These are phyloP conservation scores for Globisporangium barbulae DNA, from an alignment of 352 stramenopile species.

Conservation along the genomic window DNA sequence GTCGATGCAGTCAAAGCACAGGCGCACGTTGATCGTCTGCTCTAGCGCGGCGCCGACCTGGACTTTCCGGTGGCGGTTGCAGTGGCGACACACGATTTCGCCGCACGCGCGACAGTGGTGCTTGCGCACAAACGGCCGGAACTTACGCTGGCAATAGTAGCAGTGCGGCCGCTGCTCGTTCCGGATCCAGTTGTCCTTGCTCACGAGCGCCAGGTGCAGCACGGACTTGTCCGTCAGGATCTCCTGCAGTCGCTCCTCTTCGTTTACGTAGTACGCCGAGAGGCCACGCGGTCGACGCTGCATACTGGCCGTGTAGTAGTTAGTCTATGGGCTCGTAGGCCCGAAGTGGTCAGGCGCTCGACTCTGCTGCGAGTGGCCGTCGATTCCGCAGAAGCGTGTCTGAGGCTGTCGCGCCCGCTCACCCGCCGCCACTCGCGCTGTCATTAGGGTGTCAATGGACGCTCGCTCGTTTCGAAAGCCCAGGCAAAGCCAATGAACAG, in stretches of 20 bases:
- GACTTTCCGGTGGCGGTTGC: constrained; percentile 61
- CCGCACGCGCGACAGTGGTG: constrained; percentile 81
- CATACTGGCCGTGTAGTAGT: not conserved
- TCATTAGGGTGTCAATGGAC: not conserved
- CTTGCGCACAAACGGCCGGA: constrained; percentile 70
- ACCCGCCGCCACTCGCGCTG: not conserved
- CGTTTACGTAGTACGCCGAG: constrained; percentile 47
- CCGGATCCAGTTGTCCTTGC: constrained; percentile 75
- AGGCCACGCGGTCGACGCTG: constrained; percentile 39
- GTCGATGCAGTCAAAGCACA: constrained; percentile 82
- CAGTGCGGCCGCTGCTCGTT: constrained; percentile 64
- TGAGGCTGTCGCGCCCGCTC: not conserved
- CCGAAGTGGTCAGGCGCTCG: not conserved
- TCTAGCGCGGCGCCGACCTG: constrained; percentile 29
- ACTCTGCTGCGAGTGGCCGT: not conserved
- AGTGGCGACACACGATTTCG: constrained; percentile 75
- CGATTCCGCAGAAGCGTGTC: not conserved
- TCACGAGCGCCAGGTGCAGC: constrained; percentile 42
- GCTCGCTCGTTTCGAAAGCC: not conserved
- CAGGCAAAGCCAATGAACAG: not conserved
- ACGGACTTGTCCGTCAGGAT: constrained; percentile 61
- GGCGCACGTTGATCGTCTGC: constrained; percentile 33
- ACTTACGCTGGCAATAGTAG: constrained; percentile 77
- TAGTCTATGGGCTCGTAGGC: not conserved
- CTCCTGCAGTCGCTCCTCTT: constrained; percentile 48